A percentile compares a stretch with the other conserved stretches of the same genome.
Conservation (phyloP, 192 early-diverging fungal species). For the Coemansia sp. region DNA sequence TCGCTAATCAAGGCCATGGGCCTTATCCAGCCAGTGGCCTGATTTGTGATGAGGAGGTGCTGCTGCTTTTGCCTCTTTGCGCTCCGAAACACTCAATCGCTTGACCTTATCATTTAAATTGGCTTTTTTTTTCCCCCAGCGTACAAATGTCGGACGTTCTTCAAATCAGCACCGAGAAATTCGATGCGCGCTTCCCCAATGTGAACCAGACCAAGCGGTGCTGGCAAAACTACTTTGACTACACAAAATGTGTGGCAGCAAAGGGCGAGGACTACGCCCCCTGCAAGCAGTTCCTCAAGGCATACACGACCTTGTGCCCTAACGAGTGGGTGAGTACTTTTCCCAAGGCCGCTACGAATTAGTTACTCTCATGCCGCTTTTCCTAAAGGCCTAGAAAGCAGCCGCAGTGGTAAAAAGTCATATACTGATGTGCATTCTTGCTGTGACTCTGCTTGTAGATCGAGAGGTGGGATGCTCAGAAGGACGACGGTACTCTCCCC, state of each 20-base stretch:
- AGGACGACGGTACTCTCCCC: slow-evolving; percentile 50
- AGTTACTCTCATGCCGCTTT: no score
- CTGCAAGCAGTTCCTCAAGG: slow-evolving; percentile 86
- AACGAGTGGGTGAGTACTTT: slow-evolving; percentile 79
- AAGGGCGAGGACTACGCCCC: slow-evolving; percentile 95
- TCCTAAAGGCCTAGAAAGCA: not conserved
- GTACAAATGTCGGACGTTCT: slow-evolving; percentile 27
- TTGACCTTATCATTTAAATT: not conserved
- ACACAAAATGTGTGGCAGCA: slow-evolving; percentile 82
- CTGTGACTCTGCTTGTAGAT: slow-evolving; percentile 23
- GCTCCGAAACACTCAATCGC: not conserved
- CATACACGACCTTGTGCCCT: slow-evolving; percentile 88
- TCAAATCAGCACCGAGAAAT: slow-evolving; percentile 42
- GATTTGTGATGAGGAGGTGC: not conserved
- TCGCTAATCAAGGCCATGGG: not conserved
- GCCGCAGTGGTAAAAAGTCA: not conserved
- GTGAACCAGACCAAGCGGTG: slow-evolving; percentile 99
- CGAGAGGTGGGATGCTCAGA: slow-evolving; percentile 52
- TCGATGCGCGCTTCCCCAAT: slow-evolving; percentile 88
- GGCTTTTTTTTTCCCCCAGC: not conserved
- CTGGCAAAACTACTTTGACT: slow-evolving; percentile 99
- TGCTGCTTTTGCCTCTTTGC: not conserved
- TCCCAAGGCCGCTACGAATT: no score
- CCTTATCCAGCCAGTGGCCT: not conserved
- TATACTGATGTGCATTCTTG: not conserved